Evolutionary conservation across 371 early-diverging fungal genomes (phyloP), one percentile per base, ranked within the genome.

Genomic region (Mucor plumbeus): DNA sequence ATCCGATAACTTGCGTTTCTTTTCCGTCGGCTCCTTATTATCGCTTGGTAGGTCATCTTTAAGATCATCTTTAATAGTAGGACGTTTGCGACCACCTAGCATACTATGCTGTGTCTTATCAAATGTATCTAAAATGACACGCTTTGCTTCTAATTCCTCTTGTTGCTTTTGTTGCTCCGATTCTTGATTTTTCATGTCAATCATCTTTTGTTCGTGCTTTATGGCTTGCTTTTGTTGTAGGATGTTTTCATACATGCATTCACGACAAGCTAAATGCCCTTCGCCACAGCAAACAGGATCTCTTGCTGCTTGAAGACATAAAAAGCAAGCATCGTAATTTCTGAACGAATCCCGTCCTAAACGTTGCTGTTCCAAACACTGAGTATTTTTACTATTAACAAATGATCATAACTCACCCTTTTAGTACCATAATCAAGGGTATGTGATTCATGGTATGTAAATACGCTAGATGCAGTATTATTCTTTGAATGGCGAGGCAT

Each of bases 401-500:
- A 11, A 11, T 11, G 5, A 38, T 38, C 7, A 17, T 0, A 8
- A 60, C 47, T 56, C 79, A 91, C 92, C 80, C 87, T 92, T 75
- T 94, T 91, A 0, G 96, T 96, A 39, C 99, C 99, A 74, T 97
- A 97, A 44, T 92, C 91, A 7, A 95, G 82, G 76, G 90, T 88
- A 64, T 91, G 84, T 39, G 91, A 81, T 77, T 97, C 99, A 31
- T 94, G 95, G 76, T 95, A 92, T 14, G 98, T 98, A 76, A 97
- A 98, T 63, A 94, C 93, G 43, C 94, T 92, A n/a, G 90, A 86
- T 13, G 97, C 94, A 0, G 96, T 98, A 79, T 96, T 96, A 81
- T 97, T 97, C 74, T 97, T 97, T 8, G 97, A 96, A 78, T 98
- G 99, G 34, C 97, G 87, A 55, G 92, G 88, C 95, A 94, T 94